These are phyloP conservation scores for Cordyceps cateniannulata DNA, from an alignment of 2,329 filamentous ascomycete species.

Conservation along the genomic window DNA sequence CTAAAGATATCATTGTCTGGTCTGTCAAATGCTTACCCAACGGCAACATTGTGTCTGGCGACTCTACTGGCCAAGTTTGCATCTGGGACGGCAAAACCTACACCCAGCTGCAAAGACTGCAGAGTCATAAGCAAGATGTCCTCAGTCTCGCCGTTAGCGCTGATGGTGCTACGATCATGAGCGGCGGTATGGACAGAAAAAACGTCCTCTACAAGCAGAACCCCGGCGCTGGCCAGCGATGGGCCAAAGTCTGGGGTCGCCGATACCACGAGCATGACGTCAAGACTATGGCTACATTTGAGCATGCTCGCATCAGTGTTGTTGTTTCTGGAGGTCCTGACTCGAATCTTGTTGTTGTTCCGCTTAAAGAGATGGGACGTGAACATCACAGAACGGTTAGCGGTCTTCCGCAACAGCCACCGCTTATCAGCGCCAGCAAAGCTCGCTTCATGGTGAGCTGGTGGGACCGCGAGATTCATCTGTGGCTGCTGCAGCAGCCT, in stretches of 20 bases:
- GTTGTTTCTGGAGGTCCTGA: conserved; percentile 90
- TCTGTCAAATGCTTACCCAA: conserved; percentile 81
- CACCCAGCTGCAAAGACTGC: conserved; percentile 77
- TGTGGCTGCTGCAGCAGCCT: conserved; percentile 60
- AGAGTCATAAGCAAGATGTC: conserved; percentile 83
- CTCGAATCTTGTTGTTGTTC: conserved; percentile 73
- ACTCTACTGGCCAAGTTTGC: conserved; percentile 87
- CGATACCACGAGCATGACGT: conserved; percentile 91
- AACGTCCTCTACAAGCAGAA: conserved; percentile 75
- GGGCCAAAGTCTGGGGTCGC: conserved; percentile 80
- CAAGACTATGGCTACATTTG: conserved; percentile 87
- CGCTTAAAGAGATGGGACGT: conserved; percentile 65
- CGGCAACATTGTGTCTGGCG: conserved; percentile 87
- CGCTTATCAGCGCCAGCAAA: conserved; percentile 64
- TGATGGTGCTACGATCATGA: conserved; percentile 77
- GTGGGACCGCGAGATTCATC: conserved; percentile 82
- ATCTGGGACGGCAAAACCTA: conserved; percentile 94
- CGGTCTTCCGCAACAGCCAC: conserved; percentile 73
- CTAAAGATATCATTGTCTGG: conserved; percentile 88
- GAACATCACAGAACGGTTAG: conserved; percentile 79
- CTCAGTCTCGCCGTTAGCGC: conserved; percentile 77
- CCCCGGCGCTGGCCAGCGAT: conserved; percentile 55
- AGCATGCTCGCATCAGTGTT: conserved; percentile 75
- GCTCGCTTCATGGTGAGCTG: conserved; percentile 78
- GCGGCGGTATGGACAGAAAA: conserved; percentile 84